These are phyloP conservation scores for Gomphus sp. DNA, from an alignment of 1,284 basidiomycete species.

Conservation along the genomic window DNA sequence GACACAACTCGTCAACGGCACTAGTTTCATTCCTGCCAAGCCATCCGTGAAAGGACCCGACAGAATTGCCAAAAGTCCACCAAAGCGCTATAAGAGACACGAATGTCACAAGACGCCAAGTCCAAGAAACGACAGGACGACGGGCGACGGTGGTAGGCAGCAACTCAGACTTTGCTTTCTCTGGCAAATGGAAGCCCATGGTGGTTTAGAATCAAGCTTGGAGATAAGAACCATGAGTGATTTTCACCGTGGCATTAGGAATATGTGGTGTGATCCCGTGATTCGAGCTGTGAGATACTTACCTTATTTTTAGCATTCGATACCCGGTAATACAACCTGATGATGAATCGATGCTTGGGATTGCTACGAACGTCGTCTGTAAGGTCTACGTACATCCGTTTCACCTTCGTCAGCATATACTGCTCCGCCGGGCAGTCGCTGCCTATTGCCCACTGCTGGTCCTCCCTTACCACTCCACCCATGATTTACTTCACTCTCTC, in stretches of 20 bases:
- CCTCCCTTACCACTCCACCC: conserved; percentile 6
- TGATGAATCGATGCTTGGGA: not conserved
- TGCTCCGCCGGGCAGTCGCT: conserved; percentile 1
- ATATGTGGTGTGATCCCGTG: too few relatives aligned
- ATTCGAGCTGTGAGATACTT: too few relatives aligned
- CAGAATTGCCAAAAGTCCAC: not conserved
- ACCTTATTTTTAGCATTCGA: too few relatives aligned
- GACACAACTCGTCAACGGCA: conserved; percentile 24
- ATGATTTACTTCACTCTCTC: conserved; percentile 9
- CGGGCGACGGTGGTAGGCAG: not conserved
- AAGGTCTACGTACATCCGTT: not conserved
- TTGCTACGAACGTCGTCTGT: not conserved
- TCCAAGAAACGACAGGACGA: not conserved
- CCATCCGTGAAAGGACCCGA: not conserved
- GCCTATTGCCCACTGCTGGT: not conserved
- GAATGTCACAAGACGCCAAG: not conserved
- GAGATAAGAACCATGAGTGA: not conserved
- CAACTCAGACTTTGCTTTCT: not conserved
- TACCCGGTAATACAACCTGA: too few relatives aligned
- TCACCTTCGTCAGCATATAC: conserved; percentile 3
- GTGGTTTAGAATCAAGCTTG: not conserved
- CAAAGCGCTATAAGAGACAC: not conserved
- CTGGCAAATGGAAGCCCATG: not conserved
- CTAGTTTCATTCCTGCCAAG: not conserved
- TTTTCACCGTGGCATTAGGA: not conserved